Percentiles rank a stretch among this genome's conserved stretches.
Evolutionary conservation across 495 filamentous ascomycete genomes (phyloP).

Genomic region (Daldinia concentrica): DNA sequence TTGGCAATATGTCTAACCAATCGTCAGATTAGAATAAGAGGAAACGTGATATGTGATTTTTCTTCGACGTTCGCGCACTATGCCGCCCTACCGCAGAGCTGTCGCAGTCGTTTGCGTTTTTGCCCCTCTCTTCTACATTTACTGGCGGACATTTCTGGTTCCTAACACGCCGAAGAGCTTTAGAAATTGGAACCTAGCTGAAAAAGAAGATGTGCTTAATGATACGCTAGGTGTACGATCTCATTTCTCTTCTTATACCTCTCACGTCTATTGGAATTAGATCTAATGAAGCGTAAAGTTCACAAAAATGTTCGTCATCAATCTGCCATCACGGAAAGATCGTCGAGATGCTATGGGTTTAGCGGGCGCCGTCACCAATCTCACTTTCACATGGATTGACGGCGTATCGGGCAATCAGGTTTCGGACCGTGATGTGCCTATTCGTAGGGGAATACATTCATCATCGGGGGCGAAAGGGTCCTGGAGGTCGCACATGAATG

Average conservation of each 20-base stretch:
- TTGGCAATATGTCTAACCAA: neutral
- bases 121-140: constrained; percentile 32
- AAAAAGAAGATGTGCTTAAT: constrained; percentile 21
- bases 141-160: constrained; percentile 17
- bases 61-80: neutral
- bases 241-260: neutral
- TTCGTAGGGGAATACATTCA: constrained; percentile 27
- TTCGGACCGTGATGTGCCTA: constrained; percentile 45
- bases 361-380: constrained; percentile 59
- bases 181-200: neutral
- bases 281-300: constrained; percentile 55
- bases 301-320: constrained; percentile 68
- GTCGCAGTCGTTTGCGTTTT: constrained; percentile 21
- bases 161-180: neutral
- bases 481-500: constrained; percentile 60
- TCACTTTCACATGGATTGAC: constrained; percentile 65
- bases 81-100: constrained; percentile 29
- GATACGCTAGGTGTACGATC: constrained; percentile 33
- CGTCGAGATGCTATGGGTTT: constrained; percentile 68
- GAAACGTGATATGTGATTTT: constrained; percentile 9
- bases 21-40: neutral
- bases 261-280: neutral
- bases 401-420: constrained; percentile 59
- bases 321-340: constrained; percentile 67
- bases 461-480: constrained; percentile 54